Evolutionary conservation across 2,329 filamentous ascomycete species (phyloP).

Genomic region (Venturia aucupariae): DNA sequence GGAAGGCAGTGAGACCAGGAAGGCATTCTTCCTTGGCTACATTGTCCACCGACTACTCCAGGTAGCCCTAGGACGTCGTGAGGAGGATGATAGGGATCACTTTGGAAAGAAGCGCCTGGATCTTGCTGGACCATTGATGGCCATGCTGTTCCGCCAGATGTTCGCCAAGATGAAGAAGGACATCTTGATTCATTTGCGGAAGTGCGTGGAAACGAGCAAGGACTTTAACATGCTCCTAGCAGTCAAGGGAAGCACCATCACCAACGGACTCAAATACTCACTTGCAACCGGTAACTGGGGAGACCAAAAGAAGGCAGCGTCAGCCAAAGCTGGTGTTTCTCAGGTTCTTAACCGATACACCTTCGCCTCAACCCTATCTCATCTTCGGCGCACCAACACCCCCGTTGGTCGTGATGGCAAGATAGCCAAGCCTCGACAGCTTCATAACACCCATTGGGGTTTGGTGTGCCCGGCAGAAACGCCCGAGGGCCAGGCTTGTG

Average conservation of each 20-base stretch:
- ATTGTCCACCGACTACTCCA: conserved; percentile 96
- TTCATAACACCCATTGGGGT: conserved; percentile 99
- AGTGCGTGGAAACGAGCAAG: conserved; percentile 78
- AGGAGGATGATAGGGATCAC: conserved; percentile 95
- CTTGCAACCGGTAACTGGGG: conserved; percentile 98
- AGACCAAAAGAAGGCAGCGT: conserved; percentile 96
- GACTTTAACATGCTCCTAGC: conserved; percentile 88
- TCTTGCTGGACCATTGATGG: conserved; percentile 84
- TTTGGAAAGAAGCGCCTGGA: conserved; percentile 98
- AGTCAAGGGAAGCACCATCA: conserved; percentile 83
- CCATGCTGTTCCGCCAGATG: conserved; percentile 89
- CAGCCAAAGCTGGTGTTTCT: conserved; percentile 90
- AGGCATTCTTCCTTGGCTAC: conserved; percentile 97
- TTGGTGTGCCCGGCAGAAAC: conserved; percentile 95
- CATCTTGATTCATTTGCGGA: conserved; percentile 80
- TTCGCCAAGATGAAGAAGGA: conserved; percentile 88
- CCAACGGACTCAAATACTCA: conserved; percentile 92
- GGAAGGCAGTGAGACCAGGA: conserved; percentile 88
- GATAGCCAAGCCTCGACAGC: conserved; percentile 91
- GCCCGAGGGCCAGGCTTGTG: conserved; percentile 95
- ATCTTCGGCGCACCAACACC: conserved; percentile 94
- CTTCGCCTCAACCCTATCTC: conserved; percentile 90
- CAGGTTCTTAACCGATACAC: conserved; percentile 98
- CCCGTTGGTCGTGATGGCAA: conserved; percentile 97
- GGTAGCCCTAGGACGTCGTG: conserved; percentile 82